Evolutionary conservation across 441 rosid genomes (phyloP).

Genomic region (Adansonia madagascariensis): DNA sequence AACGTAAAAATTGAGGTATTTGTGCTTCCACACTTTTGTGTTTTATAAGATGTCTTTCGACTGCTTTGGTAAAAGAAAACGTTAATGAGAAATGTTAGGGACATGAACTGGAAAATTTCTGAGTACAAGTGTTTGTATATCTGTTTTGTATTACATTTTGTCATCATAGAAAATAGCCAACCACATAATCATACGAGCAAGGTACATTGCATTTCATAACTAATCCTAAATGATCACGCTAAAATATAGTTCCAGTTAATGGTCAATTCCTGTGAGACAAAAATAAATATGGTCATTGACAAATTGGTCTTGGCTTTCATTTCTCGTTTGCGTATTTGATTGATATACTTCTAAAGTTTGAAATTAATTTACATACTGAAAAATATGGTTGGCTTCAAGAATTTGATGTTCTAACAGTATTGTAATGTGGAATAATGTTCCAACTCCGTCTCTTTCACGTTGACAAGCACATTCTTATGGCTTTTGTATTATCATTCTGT

Average conservation of each 20-base stretch:
- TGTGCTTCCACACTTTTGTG: constrained; percentile 25
- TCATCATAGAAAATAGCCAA: constrained; percentile 5
- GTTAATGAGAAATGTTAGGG: not conserved
- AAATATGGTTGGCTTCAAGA: constrained; percentile 13
- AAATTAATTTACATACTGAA: constrained; percentile 3
- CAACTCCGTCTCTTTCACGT: not conserved
- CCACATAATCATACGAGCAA: not conserved
- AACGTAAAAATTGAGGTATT: constrained; percentile 92
- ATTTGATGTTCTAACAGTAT: not conserved
- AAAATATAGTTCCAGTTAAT: not conserved
- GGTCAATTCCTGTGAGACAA: not conserved
- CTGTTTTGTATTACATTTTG: constrained; percentile 9
- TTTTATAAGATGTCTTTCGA: constrained; percentile 20
- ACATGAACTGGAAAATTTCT: constrained; percentile 10
- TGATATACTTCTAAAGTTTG: constrained; percentile 6
- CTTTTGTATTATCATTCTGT: constrained; percentile 7
- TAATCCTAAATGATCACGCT: constrained; percentile 3
- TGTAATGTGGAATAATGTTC: not conserved
- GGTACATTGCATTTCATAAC: constrained; percentile 12
- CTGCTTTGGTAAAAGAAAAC: constrained; percentile 7
- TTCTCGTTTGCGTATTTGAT: constrained; percentile 1
- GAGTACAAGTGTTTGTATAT: not conserved
- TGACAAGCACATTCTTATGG: not conserved
- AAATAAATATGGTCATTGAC: not conserved
- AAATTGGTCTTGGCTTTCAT: constrained; percentile 13